Evolutionary conservation across 257 asterid genomes (phyloP).

Genomic region (Coffea canephora): DNA sequence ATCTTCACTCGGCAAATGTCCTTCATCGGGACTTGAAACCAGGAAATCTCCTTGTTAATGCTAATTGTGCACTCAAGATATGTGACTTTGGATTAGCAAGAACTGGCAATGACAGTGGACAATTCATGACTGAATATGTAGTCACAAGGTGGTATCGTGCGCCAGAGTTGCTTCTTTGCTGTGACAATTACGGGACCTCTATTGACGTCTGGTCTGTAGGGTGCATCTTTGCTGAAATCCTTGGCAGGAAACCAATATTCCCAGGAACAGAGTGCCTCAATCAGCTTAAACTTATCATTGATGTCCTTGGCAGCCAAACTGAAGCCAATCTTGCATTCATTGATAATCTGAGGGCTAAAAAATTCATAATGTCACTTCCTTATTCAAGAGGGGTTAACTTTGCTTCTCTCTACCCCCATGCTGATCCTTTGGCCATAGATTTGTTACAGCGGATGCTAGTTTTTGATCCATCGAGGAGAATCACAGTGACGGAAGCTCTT

Average conservation of each 20-base stretch:
- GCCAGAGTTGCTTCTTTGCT: slow-evolving; percentile 43
- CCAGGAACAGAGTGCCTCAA: slow-evolving; percentile 47
- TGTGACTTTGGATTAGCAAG: slow-evolving; percentile 53
- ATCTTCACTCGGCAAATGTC: slow-evolving; percentile 49
- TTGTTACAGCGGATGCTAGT: slow-evolving; percentile 37
- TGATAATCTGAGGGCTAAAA: slow-evolving; percentile 40
- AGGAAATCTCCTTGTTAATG: slow-evolving; percentile 44
- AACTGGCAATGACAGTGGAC: slow-evolving; percentile 42
- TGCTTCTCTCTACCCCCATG: slow-evolving; percentile 42
- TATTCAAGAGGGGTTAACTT: slow-evolving; percentile 33
- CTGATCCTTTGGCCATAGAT: slow-evolving; percentile 44
- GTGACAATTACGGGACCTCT: slow-evolving; percentile 42
- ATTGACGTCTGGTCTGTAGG: slow-evolving; percentile 51
- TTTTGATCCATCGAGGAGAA: slow-evolving; percentile 40
- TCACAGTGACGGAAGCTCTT: slow-evolving; percentile 42
- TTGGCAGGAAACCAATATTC: slow-evolving; percentile 44
- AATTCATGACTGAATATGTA: slow-evolving; percentile 50
- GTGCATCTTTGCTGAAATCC: slow-evolving; percentile 46
- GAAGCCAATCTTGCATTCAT: slow-evolving; percentile 39
- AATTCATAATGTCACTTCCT: slow-evolving; percentile 37
- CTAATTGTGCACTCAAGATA: slow-evolving; percentile 44
- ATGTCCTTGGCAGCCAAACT: slow-evolving; percentile 36
- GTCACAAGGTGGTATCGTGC: slow-evolving; percentile 55
- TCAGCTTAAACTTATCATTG: slow-evolving; percentile 44
- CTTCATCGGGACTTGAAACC: slow-evolving; percentile 53